A percentile compares a stretch with the other conserved stretches of the same genome.
phyloP scores from a whole-genome alignment of 1,284 basidiomycete species.

The Microbotryum scabiosae region DNA sequence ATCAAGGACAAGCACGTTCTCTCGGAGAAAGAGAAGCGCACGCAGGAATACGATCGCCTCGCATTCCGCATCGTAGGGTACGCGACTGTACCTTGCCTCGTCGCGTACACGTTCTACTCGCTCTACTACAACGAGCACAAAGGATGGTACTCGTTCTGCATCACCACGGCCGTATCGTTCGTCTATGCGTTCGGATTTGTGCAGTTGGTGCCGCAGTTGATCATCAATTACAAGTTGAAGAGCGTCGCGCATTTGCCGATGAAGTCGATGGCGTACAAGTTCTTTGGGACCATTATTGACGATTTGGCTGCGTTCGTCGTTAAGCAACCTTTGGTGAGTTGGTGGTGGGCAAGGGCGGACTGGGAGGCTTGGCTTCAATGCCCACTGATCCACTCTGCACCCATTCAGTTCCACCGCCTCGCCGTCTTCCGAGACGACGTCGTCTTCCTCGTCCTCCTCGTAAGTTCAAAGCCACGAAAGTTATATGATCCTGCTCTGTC shows the following conservation, averaged over 20 bases:
- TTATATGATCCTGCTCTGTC: neutral
- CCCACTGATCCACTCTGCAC: conserved; percentile 44
- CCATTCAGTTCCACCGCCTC: conserved; percentile 88
- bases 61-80: conserved; percentile 87
- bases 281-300: conserved; percentile 17
- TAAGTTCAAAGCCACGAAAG: no score
- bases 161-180: conserved; percentile 48
- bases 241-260: conserved; percentile 88
- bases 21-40: conserved; percentile 89
- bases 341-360: conserved; percentile 3
- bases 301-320: conserved; percentile 29
- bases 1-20: conserved; percentile 90
- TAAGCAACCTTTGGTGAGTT: conserved; percentile 12
- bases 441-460: conserved; percentile 36
- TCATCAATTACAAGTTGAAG: conserved; percentile 48
- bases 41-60: conserved; percentile 85
- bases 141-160: conserved; percentile 91
- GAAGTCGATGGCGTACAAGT: conserved; percentile 61
- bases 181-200: conserved; percentile 97
- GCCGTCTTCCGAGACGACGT: conserved; percentile 59
- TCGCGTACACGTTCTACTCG: conserved; percentile 82
- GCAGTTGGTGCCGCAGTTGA: conserved; percentile 82
- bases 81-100: conserved; percentile 71
- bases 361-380: neutral
- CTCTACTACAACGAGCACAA: conserved; percentile 68